A percentile compares a stretch with the other conserved stretches of the same genome.
These are phyloP conservation scores for Aspergillus flavus DNA, from an alignment of 2,329 filamentous ascomycete species.

Conservation along the genomic window DNA sequence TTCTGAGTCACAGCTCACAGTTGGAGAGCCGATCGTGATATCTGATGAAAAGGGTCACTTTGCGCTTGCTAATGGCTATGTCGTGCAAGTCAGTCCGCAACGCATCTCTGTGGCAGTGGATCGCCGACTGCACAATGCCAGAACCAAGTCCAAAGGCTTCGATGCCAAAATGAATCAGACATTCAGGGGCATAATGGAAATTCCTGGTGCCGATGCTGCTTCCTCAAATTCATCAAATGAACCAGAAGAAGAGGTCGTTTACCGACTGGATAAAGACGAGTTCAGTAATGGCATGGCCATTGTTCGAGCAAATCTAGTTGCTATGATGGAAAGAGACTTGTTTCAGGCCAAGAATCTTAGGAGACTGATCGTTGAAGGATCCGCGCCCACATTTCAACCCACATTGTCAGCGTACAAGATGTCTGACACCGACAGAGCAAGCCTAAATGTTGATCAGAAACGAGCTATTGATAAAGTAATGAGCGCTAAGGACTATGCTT, in stretches of 20 bases:
- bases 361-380: conserved; percentile 76
- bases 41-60: conserved; percentile 96
- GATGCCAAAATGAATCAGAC: conserved; percentile 76
- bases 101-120: conserved; percentile 89
- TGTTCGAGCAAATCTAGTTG: conserved; percentile 89
- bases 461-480: conserved; percentile 91
- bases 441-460: conserved; percentile 84
- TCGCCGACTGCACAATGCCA: conserved; percentile 81
- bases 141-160: conserved; percentile 75
- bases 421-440: conserved; percentile 56
- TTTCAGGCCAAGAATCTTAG: conserved; percentile 73
- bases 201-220: conserved; percentile 58
- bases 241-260: conserved; percentile 59
- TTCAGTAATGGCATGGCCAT: conserved; percentile 98
- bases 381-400: conserved; percentile 72
- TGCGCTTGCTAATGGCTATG: conserved; percentile 88
- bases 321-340: conserved; percentile 81
- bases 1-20: conserved; percentile 80
- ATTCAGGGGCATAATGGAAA: conserved; percentile 90
- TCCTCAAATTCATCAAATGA: conserved; percentile 34
- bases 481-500: conserved; percentile 89
- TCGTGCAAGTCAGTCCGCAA: conserved; percentile 73
- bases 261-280: conserved; percentile 94
- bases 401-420: conserved; percentile 66
- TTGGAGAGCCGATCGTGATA: conserved; percentile 92